A percentile compares a stretch with the other conserved stretches of the same genome.
phyloP scores from a whole-genome alignment of 306 rosid species.

The Gleditsia sinensis region DNA sequence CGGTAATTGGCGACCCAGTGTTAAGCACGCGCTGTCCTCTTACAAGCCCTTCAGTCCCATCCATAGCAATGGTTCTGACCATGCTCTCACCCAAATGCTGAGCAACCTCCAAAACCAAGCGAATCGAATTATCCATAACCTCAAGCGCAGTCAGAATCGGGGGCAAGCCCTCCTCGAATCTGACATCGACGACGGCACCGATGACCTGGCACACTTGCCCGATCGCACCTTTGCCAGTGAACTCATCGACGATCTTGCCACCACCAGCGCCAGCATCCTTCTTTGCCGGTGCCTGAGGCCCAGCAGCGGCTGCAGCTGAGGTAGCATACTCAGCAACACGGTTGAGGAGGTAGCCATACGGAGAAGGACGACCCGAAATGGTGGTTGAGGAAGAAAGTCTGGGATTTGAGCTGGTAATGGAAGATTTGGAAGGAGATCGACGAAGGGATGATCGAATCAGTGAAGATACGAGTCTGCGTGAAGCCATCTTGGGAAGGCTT shows the following conservation, averaged over 20 bases:
- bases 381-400: constrained; percentile 48
- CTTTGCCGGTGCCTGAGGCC: constrained; percentile 31
- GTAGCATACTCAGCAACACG: constrained; percentile 81
- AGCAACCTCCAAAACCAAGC: constrained; percentile 94
- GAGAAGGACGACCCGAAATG: constrained; percentile 60
- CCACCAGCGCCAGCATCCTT: constrained; percentile 49
- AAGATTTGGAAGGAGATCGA: constrained; percentile 64
- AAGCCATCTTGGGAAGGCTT: constrained; percentile 62
- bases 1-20: constrained; percentile 96
- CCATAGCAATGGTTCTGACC: constrained; percentile 97
- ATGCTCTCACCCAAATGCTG: constrained; percentile 95
- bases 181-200: constrained; percentile 96
- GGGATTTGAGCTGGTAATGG: constrained; percentile 52
- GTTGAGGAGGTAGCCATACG: constrained; percentile 60
- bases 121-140: constrained; percentile 66
- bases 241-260: constrained; percentile 82
- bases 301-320: constrained; percentile 55
- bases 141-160: constrained; percentile 94
- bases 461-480: constrained; percentile 75
- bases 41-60: constrained; percentile 92
- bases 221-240: constrained; percentile 85
- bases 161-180: constrained; percentile 85
- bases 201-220: constrained; percentile 96
- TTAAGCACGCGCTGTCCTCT: constrained; percentile 91
- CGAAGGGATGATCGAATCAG: constrained; percentile 75